Percentiles rank a stretch among this genome's conserved stretches.
Conservation (phyloP, 139 green algal genomes). For the Chlorella sp. region DNA sequence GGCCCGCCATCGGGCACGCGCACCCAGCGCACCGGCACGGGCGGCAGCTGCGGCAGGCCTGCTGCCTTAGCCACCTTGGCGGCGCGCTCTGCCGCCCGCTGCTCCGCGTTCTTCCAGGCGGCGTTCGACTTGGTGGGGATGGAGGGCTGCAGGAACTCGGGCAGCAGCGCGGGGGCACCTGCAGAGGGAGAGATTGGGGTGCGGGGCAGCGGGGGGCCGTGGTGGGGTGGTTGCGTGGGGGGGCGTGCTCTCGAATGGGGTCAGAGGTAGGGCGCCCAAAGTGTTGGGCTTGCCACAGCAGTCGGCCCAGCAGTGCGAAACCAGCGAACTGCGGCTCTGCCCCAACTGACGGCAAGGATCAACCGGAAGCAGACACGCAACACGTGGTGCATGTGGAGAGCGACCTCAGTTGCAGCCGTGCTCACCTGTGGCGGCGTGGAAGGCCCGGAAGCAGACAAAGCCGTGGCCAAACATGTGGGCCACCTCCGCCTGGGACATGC, state of each 20-base stretch:
- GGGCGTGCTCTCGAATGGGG: no score
- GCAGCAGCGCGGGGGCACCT: slow-evolving; percentile 14
- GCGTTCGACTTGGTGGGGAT: slow-evolving; percentile 33
- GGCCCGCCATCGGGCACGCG: neutral
- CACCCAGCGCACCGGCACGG: slow-evolving; percentile 8
- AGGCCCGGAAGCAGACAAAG: slow-evolving; percentile 61
- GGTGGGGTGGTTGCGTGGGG: neutral
- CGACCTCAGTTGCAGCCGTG: no score
- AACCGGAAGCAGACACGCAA: no score
- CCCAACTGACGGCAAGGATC: no score
- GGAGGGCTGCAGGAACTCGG: slow-evolving; percentile 21
- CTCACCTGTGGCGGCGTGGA: slow-evolving; percentile 49
- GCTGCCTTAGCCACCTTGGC: neutral
- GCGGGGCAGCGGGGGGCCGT: neutral
- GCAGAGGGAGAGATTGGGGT: neutral
- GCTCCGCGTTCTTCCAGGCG: slow-evolving; percentile 24
- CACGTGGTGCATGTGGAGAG: no score
- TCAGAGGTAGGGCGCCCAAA: no score
- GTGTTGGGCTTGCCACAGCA: no score
- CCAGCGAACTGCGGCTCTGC: no score
- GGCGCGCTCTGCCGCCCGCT: slow-evolving; percentile 5
- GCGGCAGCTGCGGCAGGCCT: neutral
- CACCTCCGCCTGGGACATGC: slow-evolving; percentile 63
- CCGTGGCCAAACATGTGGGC: slow-evolving; percentile 48
- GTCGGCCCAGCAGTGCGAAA: no score